Conservation (phyloP, 768 basidiomycete species). For the Daedaleopsis nitida region DNA sequence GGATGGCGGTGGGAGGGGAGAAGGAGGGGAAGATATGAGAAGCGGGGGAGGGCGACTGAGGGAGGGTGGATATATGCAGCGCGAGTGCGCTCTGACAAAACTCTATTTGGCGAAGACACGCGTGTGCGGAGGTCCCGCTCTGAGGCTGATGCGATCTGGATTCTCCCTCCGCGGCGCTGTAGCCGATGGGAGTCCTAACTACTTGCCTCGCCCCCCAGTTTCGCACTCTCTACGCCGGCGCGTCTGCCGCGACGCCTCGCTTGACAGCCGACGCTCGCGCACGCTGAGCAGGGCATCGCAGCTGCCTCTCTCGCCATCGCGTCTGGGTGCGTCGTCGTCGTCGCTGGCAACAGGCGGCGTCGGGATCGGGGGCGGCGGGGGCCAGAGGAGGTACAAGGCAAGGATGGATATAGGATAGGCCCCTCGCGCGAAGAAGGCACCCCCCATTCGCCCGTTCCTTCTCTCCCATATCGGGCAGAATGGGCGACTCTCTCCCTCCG, state of each 20-base stretch:
- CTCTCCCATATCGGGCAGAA: slow-evolving; percentile 3
- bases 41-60: neutral
- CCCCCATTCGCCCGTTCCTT: slow-evolving; percentile 10
- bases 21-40: neutral
- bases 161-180: slow-evolving; percentile 8
- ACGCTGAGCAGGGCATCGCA: neutral
- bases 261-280: neutral
- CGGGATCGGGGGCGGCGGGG: slow-evolving; percentile 1
- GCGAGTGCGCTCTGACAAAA: slow-evolving; percentile 6
- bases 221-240: neutral
- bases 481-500: neutral
- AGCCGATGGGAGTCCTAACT: slow-evolving; percentile 11
- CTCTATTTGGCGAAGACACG: slow-evolving; percentile 20
- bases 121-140: slow-evolving; percentile 6
- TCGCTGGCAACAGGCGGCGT: slow-evolving; percentile 6
- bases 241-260: neutral
- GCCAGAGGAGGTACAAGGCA: slow-evolving; percentile 12
- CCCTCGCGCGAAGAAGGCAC: slow-evolving; percentile 8
- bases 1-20: slow-evolving; percentile 10
- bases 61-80: slow-evolving; percentile 6
- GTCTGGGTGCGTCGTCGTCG: neutral
- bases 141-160: slow-evolving; percentile 15
- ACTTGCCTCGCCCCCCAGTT: neutral
- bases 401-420: slow-evolving; percentile 13
- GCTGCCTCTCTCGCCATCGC: neutral